Evolutionary conservation across 768 basidiomycete species (phyloP).

Genomic region (Krasilnikovozyma curviuscula): DNA sequence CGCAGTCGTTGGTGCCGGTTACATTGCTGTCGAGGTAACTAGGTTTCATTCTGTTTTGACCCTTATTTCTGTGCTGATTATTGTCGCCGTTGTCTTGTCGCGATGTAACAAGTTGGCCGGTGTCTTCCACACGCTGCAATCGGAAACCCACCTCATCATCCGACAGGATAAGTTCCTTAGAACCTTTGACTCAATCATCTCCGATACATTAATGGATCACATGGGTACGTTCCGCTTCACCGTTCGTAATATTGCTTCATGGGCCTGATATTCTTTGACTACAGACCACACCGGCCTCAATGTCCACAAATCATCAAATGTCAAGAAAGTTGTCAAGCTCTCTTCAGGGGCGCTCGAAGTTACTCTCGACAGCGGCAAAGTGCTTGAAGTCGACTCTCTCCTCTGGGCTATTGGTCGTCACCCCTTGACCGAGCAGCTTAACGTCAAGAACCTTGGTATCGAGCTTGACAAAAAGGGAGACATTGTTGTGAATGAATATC

Average conservation of each 20-base stretch:
- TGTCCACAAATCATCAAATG: slow-evolving; percentile 57
- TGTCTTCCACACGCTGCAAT: slow-evolving; percentile 55
- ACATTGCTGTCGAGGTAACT: slow-evolving; percentile 68
- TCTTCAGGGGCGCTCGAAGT: slow-evolving; percentile 43
- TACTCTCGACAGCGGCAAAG: slow-evolving; percentile 52
- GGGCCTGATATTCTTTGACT: not conserved
- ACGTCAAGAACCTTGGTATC: slow-evolving; percentile 49
- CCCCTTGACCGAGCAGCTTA: slow-evolving; percentile 56
- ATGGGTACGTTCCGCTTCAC: slow-evolving; percentile 33
- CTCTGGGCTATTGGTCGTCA: slow-evolving; percentile 91
- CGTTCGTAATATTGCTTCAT: not conserved
- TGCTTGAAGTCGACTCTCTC: slow-evolving; percentile 64
- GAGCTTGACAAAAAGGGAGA: slow-evolving; percentile 61
- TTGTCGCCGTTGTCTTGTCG: not conserved
- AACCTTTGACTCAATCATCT: slow-evolving; percentile 73
- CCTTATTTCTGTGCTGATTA: not conserved
- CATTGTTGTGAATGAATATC: slow-evolving; percentile 74
- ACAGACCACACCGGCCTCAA: slow-evolving; percentile 69
- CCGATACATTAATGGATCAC: slow-evolving; percentile 68
- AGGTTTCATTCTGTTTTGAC: not conserved
- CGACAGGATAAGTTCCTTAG: slow-evolving; percentile 75
- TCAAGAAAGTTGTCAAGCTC: slow-evolving; percentile 57
- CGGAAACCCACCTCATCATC: slow-evolving; percentile 81
- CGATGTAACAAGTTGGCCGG: slow-evolving; percentile 54
- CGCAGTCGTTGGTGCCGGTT: slow-evolving; percentile 87